These are phyloP conservation scores for Neofusicoccum laricinum DNA, from an alignment of 2,329 filamentous ascomycete species.

Conservation along the genomic window DNA sequence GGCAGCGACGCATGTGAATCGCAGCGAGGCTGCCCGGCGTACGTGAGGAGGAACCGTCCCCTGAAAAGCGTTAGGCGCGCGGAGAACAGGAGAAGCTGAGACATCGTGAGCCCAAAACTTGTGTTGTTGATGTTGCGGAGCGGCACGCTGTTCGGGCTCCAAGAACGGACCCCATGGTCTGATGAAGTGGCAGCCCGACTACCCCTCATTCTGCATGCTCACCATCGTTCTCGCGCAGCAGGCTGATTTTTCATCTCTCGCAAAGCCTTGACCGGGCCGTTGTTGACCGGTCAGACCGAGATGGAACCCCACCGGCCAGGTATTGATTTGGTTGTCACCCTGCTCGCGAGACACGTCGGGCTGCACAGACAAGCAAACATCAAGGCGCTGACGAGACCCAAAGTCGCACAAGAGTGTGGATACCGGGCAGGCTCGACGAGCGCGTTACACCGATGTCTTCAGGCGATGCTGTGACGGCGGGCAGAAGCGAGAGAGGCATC, in stretches of 20 bases:
- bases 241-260: neutral
- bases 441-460: neutral
- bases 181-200: neutral
- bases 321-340: neutral
- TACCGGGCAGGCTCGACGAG: neutral
- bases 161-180: neutral
- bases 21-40: neutral
- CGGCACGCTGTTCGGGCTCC: neutral
- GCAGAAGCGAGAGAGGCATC: neutral
- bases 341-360: slow-evolving; percentile 1
- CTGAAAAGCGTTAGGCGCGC: neutral
- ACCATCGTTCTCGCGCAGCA: neutral
- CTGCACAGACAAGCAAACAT: neutral
- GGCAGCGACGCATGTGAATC: neutral
- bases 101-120: neutral
- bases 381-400: neutral
- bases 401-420: neutral
- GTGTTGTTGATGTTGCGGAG: neutral
- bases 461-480: slow-evolving; percentile 11
- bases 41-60: neutral
- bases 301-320: neutral
- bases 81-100: neutral
- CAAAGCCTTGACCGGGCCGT: slow-evolving; percentile 5
- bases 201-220: neutral
- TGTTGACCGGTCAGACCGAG: neutral